Evolutionary conservation across 495 filamentous ascomycete genomes (phyloP), one percentile per base, ranked within the genome.

Genomic region (Hypoxylon crocopeplum): DNA sequence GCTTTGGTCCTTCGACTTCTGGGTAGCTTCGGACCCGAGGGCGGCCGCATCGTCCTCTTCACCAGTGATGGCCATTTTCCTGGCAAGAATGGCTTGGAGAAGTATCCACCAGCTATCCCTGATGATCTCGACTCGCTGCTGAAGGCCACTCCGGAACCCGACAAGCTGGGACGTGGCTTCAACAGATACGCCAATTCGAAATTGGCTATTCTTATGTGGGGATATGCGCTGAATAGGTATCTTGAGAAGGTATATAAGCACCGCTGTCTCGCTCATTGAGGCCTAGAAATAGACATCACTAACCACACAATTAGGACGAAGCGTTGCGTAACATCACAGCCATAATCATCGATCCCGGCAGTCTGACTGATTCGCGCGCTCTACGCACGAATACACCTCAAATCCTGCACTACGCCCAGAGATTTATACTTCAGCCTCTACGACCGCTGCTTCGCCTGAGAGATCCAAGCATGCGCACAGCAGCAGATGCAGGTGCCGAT

Each of bases 271-370:
- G 8, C 8, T 27, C 13, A 30, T 15, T 19, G 19, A 49, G 37
- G 16, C n/a, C 25, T 33, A 29, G 52, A 30, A 48, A 15, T 10
- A 20, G 5, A 7, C 33, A 12, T 38, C 27, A 42, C 13, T 59
- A 13, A 47, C 34, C 20, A 7, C 1, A 30, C 42, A 1, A 11
- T 5, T 34, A 68, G 77, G 66, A 77, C 21, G 48, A 68, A 4
- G 50, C 37, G 4, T 51, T 79, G 20, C 68, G 55, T 36, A 76
- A 73, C 0, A 76, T 82, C 51, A 79, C 77, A 0, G 76, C 71
- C 13, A 67, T 77, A 5, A 71, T 73, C 16, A 72, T 80, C 29
- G 75, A 82, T 52, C 79, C 78, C 0, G 77, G 80, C 11, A 77
- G 67, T 22, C 47, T 82, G 20, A 55, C 62, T 11, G 74, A 79